Conservation (phyloP, 352 stramenopile genomes). For the Aphanomyces cochlioides region DNA sequence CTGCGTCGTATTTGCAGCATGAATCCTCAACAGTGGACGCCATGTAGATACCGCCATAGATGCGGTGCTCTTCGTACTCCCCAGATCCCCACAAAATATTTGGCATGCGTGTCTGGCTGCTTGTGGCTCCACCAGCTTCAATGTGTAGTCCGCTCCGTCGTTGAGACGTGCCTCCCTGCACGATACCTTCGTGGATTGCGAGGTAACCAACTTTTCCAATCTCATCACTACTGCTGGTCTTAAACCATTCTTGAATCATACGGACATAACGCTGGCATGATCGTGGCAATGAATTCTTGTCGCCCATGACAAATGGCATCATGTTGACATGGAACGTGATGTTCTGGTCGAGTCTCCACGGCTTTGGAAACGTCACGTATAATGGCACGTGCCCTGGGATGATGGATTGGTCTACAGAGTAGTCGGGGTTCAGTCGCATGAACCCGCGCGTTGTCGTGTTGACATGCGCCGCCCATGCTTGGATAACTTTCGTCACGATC, state of each 20-base stretch:
- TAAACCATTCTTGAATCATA: background rate
- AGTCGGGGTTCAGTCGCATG: background rate
- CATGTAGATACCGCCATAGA: slow-evolving; percentile 34
- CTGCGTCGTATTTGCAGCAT: slow-evolving; percentile 23
- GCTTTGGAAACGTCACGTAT: background rate
- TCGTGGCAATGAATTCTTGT: background rate
- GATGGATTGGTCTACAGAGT: background rate
- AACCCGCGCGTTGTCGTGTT: background rate
- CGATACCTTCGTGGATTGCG: slow-evolving; percentile 30
- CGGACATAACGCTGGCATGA: slow-evolving; percentile 4
- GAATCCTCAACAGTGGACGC: slow-evolving; percentile 28
- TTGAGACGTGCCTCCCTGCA: slow-evolving; percentile 25
- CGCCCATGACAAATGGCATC: slow-evolving; percentile 28
- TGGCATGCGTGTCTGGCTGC: background rate
- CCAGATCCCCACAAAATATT: slow-evolving; percentile 27
- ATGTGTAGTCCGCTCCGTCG: slow-evolving; percentile 28
- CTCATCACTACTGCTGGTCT: background rate
- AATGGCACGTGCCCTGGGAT: slow-evolving; percentile 1
- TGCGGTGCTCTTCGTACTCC: background rate
- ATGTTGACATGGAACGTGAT: slow-evolving; percentile 20
- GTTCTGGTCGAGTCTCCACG: background rate
- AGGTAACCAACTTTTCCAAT: slow-evolving; percentile 26
- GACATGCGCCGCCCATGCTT: slow-evolving; percentile 23
- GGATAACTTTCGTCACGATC: slow-evolving; percentile 1
- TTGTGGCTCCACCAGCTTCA: slow-evolving; percentile 19